Base-by-base conservation (phyloP, 257 asterid genomes). In the Nicotiana knightiana region DNA sequence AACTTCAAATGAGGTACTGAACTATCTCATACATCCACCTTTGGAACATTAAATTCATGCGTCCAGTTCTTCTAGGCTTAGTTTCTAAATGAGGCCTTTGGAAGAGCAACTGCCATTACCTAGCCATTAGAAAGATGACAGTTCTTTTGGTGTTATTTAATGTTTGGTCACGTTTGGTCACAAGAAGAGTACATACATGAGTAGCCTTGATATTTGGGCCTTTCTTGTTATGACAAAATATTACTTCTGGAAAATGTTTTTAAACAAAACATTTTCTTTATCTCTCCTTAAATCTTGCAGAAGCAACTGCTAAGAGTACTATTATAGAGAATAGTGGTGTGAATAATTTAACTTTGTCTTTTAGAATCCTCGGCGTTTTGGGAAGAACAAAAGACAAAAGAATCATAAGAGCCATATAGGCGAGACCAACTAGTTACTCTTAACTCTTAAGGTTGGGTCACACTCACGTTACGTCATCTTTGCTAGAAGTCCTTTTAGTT, bases 181-280 rank as follows among this genome's bases (percentile, higher is more conserved):
- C 51, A 33, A 8, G 8, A 66, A 66, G 51, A 15, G 37, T 67
- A 35, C 46, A 33, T 33, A 17, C 75, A 67, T 35, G 73, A 67
- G 75, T 33, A 67, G 9, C 75, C 75, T 67, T 67, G 21, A 35
- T 67, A 33, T 67, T 67, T 67, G 46, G 76, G 76, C 76, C n/a
- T 32, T 67, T 33, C 9, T 67, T 48, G 53, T 53, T 67, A 67
- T 67, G 53, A 43, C 53, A 67, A 35, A 67, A 13, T 35, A 17
- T 35, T 67, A 30, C 73, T 65, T 30, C 9, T 4, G 53, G 13
- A 33, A 17, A 48, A 35, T 67, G 76, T 67, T 67, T 11, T 0
- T 28, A 28, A 65, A 30, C 2, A 64, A 30, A 28, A 2, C 43
- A 13, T 65, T 30, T 66, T 66, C 51, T 66, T 32, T 46, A 66